Evolutionary conservation across 2,329 filamentous ascomycete species (phyloP), one percentile per base, ranked within the genome.

Genomic region (Talaromyces sp.): DNA sequence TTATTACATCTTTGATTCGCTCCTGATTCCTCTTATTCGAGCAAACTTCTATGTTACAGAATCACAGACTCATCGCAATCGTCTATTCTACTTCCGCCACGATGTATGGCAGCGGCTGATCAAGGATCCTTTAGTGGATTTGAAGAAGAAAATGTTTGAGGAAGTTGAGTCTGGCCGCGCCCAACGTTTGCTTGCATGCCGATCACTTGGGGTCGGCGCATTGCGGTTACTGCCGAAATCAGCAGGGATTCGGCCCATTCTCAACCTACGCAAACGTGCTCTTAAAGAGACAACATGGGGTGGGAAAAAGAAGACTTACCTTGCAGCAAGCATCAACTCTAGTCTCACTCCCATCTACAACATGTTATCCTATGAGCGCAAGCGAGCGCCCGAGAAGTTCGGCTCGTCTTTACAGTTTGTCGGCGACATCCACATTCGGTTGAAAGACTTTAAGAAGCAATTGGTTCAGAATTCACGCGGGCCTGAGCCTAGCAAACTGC

Each of bases 21-120:
- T 97, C 19, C 68, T 99, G 51, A 89, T 97, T 63, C 93, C 94
- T 9, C 80, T 99, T 7, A 82, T 97, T 43, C 85, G 90, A 30
- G 86, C 84, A 57, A 92, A 94, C 65, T 99, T 99, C 65, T 93
- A 97, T 67, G 89, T 97, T 33, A 99, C 94, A 0, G 94, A 99
- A 70, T 94, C 91, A 0, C 91, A 85, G 57, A 79, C 80, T 1
- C 85, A 96, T 66, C 86, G 88, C 14, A 91, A 94, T 63, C 85
- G 86, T 24, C 75, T 97, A 1, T 96, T 96, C 71, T 99, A 91
- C 74, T 97, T 97, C 68, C 88, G 93, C 3, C 94, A 99, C 60
- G 94, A 99, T 70, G 80, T 94, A 9, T 99, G 94, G 94, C 85
- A 83, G 46, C 81, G 81, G 36, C 72, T 97, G 30, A 85, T 87